Conservation (phyloP, 495 filamentous ascomycete species). For the Achaetomiella virescens region DNA sequence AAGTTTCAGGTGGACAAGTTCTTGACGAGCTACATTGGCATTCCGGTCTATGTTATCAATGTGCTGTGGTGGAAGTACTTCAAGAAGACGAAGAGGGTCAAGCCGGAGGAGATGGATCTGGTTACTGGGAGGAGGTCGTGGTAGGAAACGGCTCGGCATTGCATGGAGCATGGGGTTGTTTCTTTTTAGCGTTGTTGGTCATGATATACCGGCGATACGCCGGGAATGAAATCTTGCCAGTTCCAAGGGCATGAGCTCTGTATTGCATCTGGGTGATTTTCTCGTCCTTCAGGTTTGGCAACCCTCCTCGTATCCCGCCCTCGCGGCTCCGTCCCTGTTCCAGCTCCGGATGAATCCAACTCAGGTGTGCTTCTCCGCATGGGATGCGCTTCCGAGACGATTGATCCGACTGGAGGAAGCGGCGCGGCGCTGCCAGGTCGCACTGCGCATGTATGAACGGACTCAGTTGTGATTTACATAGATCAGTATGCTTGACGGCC, state of each 20-base stretch:
- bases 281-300: background rate
- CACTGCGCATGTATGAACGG: constrained; percentile 5
- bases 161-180: no score
- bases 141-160: background rate
- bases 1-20: constrained; percentile 66
- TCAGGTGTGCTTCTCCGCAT: background rate
- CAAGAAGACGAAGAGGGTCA: constrained; percentile 32
- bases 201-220: background rate
- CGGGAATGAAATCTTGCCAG: background rate
- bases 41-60: constrained; percentile 64
- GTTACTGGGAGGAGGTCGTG: constrained; percentile 22
- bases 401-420: constrained; percentile 1
- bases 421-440: constrained; percentile 1
- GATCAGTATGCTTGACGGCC: no score
- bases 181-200: no score
- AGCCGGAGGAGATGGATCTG: constrained; percentile 27
- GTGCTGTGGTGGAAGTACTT: constrained; percentile 27
- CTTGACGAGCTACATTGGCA: constrained; percentile 76
- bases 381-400: constrained; percentile 1
- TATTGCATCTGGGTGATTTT: background rate
- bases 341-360: constrained; percentile 1
- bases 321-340: no score
- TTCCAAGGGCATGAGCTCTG: background rate
- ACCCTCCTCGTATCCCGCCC: background rate
- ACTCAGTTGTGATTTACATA: constrained; percentile 11